Percentiles rank a stretch among this genome's conserved stretches.
Evolutionary conservation across 2,329 filamentous ascomycete genomes (phyloP).

Genomic region (Fusarium musae): DNA sequence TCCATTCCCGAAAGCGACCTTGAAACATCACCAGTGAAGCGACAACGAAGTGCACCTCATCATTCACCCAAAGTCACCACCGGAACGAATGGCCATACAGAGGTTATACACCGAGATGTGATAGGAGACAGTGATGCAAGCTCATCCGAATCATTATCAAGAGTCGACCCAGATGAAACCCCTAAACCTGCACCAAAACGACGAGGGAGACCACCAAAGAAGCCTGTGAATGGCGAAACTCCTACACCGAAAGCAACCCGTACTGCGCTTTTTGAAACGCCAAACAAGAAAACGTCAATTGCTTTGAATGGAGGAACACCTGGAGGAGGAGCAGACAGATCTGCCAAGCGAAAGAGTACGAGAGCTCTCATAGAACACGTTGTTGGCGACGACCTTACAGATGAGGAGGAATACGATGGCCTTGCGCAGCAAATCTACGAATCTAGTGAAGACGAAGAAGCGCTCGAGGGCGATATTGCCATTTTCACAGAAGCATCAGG

Average conservation of each 20-base stretch:
- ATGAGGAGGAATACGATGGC: slow-evolving; percentile 78
- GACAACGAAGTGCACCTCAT: slow-evolving; percentile 42
- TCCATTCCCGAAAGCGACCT: slow-evolving; percentile 42
- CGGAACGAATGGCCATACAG: slow-evolving; percentile 36
- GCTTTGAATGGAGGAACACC: slow-evolving; percentile 64
- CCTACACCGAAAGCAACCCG: slow-evolving; percentile 53
- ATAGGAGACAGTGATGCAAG: slow-evolving; percentile 5
- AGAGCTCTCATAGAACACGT: slow-evolving; percentile 79
- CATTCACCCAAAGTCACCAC: slow-evolving; percentile 9
- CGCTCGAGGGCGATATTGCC: slow-evolving; percentile 41
- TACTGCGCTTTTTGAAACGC: slow-evolving; percentile 52
- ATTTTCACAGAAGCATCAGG: slow-evolving; percentile 21
- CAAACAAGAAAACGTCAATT: slow-evolving; percentile 48
- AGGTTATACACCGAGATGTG: slow-evolving; percentile 24
- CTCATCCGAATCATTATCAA: slow-evolving; percentile 25
- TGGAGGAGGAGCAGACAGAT: slow-evolving; percentile 80
- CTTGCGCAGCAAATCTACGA: slow-evolving; percentile 76
- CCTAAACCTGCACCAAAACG: slow-evolving; percentile 50
- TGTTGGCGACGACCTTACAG: slow-evolving; percentile 70
- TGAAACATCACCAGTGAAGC: slow-evolving; percentile 49
- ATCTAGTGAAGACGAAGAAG: slow-evolving; percentile 63
- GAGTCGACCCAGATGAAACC: slow-evolving; percentile 38
- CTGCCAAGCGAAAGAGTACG: slow-evolving; percentile 87
- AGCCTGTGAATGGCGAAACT: slow-evolving; percentile 45
- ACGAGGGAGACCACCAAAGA: slow-evolving; percentile 51